Base-by-base conservation (phyloP, 2,329 filamentous ascomycete species). In the Fusarium devonianum region DNA sequence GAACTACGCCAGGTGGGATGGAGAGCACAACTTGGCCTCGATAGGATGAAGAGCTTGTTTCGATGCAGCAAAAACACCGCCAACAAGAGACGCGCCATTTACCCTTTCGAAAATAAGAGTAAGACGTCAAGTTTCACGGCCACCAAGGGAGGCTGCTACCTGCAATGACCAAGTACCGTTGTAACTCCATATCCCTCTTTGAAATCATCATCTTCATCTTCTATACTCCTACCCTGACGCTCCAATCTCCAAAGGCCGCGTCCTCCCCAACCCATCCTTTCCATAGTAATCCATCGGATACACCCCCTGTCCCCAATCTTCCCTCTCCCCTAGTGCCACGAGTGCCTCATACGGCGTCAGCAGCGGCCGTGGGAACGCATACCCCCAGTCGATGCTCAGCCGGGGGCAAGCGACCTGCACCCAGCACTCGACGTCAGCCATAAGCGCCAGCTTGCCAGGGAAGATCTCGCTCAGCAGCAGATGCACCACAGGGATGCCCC, bases 231-330 rank as follows among this genome's bases (percentile, higher is more conserved):
- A 65, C 43, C 54, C 57, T 4, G 62, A 60, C 1, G 51, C 58
- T 11, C 57, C 66, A 26, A 69, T 62, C 14, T 69, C 67, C 9
- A 67, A 52, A 5, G 78, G 73, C 67, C 80, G 92, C 22, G 89
- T 92, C 69, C 94, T 84, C 2, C 93, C 94, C 44, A 99, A 68
- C 0, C 94, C 94, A 34, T 97, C 90, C 69, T 88, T 93, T 1
- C 87, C 92, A 73, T 99, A 99, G 69, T 96, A 99, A 71, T 99
- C 92, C 94, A 99, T 99, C 0, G 92, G 93, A 74, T 99, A 99
- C 11, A 91, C 80, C 2, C 84, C 88, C 47, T 77, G 79, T 12
- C 78, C 86, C 90, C 85, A 96, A 36, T 89, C 89, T 60, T 94
- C 82, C 58, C 82, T 84, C 54, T 86, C 86, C 3, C 89, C 92